Conservation (phyloP, 108 stramenopile species). For the Schizochytrium sp. region DNA sequence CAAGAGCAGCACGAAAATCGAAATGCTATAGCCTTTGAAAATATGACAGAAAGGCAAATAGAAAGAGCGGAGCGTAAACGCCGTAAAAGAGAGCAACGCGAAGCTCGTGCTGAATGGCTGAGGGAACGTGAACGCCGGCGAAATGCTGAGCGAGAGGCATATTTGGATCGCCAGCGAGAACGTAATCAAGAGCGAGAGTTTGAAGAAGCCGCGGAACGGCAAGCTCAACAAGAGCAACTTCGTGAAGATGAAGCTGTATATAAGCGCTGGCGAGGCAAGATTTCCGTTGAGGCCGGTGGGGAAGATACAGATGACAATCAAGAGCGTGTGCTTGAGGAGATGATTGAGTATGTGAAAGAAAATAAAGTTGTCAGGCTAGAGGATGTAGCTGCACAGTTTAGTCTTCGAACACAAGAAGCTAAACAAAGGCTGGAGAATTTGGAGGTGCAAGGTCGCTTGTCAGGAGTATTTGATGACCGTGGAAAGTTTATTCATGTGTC, state of each 20-base stretch:
- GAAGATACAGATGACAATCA: neutral
- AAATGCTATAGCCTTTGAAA: neutral
- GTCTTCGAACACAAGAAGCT: neutral
- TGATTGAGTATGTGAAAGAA: neutral
- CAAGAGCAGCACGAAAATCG: neutral
- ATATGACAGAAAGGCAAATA: constrained; percentile 4
- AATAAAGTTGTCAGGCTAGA: constrained; percentile 33
- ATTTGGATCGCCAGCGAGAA: neutral
- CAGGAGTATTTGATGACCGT: constrained; percentile 36
- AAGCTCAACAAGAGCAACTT: neutral
- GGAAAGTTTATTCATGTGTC: constrained; percentile 41
- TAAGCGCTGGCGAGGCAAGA: neutral
- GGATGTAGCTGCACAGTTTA: neutral
- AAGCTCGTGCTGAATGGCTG: neutral
- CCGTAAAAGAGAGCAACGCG: neutral
- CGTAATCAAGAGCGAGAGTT: neutral
- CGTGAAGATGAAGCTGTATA: constrained; percentile 3
- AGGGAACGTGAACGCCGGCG: constrained; percentile 14
- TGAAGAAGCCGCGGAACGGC: neutral
- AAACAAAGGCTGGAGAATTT: neutral
- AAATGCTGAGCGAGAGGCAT: constrained; percentile 22
- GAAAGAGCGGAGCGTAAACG: constrained; percentile 18
- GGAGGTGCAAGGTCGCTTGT: neutral
- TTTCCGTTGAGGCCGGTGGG: neutral
- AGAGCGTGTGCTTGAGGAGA: neutral